A percentile compares a stretch with the other conserved stretches of the same genome.
Conservation (phyloP, 371 early-diverging fungal genomes). For the Cokeromyces recurvatus region DNA sequence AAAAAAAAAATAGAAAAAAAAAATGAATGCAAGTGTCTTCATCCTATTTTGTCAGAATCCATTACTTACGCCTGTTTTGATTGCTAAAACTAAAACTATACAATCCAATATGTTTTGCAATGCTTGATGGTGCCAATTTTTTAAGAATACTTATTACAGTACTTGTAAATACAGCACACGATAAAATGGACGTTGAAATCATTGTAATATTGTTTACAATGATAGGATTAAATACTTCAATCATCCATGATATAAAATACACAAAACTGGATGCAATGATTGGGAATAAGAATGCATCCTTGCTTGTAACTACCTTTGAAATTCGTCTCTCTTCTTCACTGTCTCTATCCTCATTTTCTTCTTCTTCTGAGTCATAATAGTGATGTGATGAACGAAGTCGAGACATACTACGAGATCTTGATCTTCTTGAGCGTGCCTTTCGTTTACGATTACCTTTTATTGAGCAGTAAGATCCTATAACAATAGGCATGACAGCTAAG, state of each 20-base stretch:
- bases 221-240: slow-evolving; percentile 1
- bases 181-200: slow-evolving; percentile 3
- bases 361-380: slow-evolving; percentile 2
- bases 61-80: slow-evolving; percentile 8
- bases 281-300: slow-evolving; percentile 12
- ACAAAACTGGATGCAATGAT: slow-evolving; percentile 7
- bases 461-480: slow-evolving; percentile 13
- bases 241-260: slow-evolving; percentile 1
- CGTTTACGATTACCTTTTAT: background rate
- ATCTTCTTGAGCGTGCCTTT: background rate
- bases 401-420: background rate
- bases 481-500: slow-evolving; percentile 13
- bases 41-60: background rate
- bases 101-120: background rate
- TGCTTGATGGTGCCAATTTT: background rate
- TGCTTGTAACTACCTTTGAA: slow-evolving; percentile 7
- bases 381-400: background rate
- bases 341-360: background rate
- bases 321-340: background rate
- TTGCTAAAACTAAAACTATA: slow-evolving; percentile 11
- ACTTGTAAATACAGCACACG: slow-evolving; percentile 11
- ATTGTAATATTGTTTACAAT: slow-evolving; percentile 8
- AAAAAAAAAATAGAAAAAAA: too few species aligned
- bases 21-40: too few species aligned
- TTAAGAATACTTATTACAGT: slow-evolving; percentile 6